Evolutionary conservation across 768 basidiomycete genomes (phyloP).

Genomic region (Psilocybe azurescens): DNA sequence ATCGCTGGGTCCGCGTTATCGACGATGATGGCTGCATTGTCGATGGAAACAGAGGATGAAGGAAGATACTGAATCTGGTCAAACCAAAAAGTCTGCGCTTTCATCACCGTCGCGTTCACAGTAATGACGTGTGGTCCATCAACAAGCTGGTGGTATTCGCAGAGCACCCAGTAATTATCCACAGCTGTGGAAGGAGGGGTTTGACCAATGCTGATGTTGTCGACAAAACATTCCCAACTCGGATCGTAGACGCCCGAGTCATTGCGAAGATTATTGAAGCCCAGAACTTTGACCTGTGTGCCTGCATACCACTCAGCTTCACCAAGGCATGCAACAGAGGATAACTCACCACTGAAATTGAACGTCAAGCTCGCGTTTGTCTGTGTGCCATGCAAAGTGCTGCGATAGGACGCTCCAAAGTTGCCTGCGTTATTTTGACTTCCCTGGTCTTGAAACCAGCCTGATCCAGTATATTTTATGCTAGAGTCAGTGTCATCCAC

Average conservation of each 20-base stretch:
- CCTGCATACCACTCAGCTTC: neutral
- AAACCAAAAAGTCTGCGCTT: slow-evolving; percentile 33
- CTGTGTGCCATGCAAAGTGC: slow-evolving; percentile 22
- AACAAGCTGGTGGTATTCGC: slow-evolving; percentile 12
- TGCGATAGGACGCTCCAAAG: slow-evolving; percentile 21
- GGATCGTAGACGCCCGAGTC: slow-evolving; percentile 16
- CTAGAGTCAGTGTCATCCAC: slow-evolving; percentile 23
- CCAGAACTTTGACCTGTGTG: slow-evolving; percentile 10
- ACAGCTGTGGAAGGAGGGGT: slow-evolving; percentile 1
- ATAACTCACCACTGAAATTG: slow-evolving; percentile 21
- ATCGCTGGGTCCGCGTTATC: slow-evolving; percentile 17
- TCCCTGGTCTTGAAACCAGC: slow-evolving; percentile 20
- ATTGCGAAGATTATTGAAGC: slow-evolving; percentile 14
- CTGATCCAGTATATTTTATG: slow-evolving; percentile 20
- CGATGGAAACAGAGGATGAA: slow-evolving; percentile 14
- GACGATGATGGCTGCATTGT: slow-evolving; percentile 16
- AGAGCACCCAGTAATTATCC: slow-evolving; percentile 21
- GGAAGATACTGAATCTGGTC: slow-evolving; percentile 33
- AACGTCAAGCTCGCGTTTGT: slow-evolving; percentile 18
- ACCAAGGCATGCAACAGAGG: slow-evolving; percentile 15
- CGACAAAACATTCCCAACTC: slow-evolving; percentile 22
- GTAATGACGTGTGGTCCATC: slow-evolving; percentile 31
- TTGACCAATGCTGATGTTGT: slow-evolving; percentile 7
- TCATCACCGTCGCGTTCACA: slow-evolving; percentile 28
- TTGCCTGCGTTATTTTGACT: slow-evolving; percentile 19